Percentiles rank a stretch among this genome's conserved stretches.
These are phyloP conservation scores for Leishmania martiniquensis DNA, from an alignment of 208 protist species.

Conservation along the genomic window DNA sequence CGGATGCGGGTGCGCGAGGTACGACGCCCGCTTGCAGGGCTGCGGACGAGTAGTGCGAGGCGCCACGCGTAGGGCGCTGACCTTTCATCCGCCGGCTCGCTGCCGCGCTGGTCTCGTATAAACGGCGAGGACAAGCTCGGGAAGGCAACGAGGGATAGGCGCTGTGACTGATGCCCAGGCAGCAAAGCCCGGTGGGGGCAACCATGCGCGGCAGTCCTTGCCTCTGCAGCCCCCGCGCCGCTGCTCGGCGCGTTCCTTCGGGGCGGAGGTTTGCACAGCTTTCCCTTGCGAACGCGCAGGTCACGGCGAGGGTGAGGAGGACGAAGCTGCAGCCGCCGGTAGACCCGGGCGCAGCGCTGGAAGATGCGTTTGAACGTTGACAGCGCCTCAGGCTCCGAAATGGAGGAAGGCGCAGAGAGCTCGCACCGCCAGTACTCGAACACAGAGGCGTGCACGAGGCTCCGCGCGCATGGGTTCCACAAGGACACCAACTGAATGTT, in stretches of 20 bases:
- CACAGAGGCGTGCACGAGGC: conserved; percentile 23
- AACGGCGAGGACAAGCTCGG: conserved; percentile 26
- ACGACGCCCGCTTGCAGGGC: background rate
- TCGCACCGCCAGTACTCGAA: conserved; percentile 64
- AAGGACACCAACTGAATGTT: conserved; percentile 52
- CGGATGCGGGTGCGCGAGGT: background rate
- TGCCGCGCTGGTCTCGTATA: background rate
- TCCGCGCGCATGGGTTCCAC: conserved; percentile 53
- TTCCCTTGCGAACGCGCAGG: background rate
- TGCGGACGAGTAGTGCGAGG: conserved; percentile 9
- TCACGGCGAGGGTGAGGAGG: background rate
- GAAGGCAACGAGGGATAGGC: conserved; percentile 10
- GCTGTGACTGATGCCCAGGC: background rate
- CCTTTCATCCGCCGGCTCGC: background rate
- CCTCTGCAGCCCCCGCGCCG: background rate
- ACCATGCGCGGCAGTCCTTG: background rate
- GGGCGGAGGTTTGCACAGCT: background rate
- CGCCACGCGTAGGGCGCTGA: conserved; percentile 20
- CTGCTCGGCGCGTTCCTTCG: background rate
- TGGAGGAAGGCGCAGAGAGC: background rate
- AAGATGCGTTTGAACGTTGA: background rate
- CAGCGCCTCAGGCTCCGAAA: background rate
- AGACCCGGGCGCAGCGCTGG: conserved; percentile 13
- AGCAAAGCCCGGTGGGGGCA: background rate
- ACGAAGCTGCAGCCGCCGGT: conserved; percentile 8